These are phyloP conservation scores for Beauveria sp. DNA, from an alignment of 2,329 filamentous ascomycete genomes.

Conservation along the genomic window DNA sequence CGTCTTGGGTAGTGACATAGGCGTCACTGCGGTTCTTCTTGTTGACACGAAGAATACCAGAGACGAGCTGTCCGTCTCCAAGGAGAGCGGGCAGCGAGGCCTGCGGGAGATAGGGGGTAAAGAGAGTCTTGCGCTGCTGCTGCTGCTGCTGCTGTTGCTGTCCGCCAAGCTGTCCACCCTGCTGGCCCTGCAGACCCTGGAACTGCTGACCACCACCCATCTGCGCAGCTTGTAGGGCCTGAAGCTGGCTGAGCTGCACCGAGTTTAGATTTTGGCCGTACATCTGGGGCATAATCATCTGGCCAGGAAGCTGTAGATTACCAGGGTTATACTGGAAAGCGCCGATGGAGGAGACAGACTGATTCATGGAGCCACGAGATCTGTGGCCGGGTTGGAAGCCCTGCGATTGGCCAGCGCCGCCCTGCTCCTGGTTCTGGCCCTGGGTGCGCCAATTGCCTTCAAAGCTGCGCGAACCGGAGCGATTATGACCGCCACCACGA, in stretches of 20 bases:
- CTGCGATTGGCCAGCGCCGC: constrained; percentile 45
- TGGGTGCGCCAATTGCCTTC: constrained; percentile 97
- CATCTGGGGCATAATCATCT: constrained; percentile 80
- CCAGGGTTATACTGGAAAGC: constrained; percentile 76
- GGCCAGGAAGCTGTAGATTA: constrained; percentile 79
- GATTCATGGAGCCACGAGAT: constrained; percentile 73
- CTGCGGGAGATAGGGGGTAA: constrained; percentile 95
- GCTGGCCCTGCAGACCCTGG: constrained; percentile 61
- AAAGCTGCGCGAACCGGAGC: constrained; percentile 85
- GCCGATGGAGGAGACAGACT: constrained; percentile 75
- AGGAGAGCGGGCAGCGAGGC: constrained; percentile 86
- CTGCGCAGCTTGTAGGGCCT: constrained; percentile 84
- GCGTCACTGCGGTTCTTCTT: constrained; percentile 99
- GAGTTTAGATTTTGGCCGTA: constrained; percentile 85
- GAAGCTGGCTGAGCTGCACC: constrained; percentile 81
- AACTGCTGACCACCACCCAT: constrained; percentile 70
- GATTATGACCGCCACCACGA: constrained; percentile 72
- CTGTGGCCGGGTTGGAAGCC: constrained; percentile 92
- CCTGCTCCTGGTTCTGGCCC: constrained; percentile 52
- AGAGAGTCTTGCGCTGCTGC: constrained; percentile 94
- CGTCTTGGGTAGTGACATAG: constrained; percentile 89
- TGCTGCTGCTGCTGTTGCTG: constrained; percentile 65
- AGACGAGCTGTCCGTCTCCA: constrained; percentile 86
- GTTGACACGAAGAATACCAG: constrained; percentile 94
- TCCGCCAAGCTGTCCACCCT: constrained; percentile 57